These are phyloP conservation scores for Ajuga reptans DNA, from an alignment of 305 asterid species.

Conservation along the genomic window DNA sequence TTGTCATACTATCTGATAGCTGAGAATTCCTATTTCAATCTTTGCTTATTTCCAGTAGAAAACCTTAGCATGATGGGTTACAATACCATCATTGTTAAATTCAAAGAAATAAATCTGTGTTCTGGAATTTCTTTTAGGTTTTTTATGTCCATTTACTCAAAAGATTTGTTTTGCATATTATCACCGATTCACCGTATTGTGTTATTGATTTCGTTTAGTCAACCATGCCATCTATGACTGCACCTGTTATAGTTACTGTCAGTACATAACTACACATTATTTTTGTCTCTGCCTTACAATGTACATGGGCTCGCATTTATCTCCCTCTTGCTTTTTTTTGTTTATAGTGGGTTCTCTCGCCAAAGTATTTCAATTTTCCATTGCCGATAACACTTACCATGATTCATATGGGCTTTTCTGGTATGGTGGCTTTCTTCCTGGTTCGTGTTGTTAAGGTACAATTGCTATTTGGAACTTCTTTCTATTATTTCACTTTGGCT, in stretches of 20 bases:
- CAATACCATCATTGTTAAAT: conserved; percentile 3
- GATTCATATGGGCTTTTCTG: conserved; percentile 99
- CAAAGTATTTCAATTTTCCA: conserved; percentile 93
- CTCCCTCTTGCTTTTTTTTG: conserved; percentile 22
- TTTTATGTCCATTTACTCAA: not conserved
- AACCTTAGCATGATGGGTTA: not conserved
- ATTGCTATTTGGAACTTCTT: conserved; percentile 13
- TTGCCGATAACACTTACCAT: conserved; percentile 92
- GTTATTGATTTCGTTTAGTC: not conserved
- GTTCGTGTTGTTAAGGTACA: conserved; percentile 84
- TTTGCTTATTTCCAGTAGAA: not conserved
- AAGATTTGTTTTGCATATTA: too few relatives aligned
- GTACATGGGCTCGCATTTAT: conserved; percentile 6
- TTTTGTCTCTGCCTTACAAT: conserved; percentile 1
- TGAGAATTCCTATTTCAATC: not conserved
- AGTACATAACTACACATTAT: conserved; percentile 5
- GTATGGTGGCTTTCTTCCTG: conserved; percentile 78
- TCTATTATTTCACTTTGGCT: not conserved
- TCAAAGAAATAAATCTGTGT: not conserved
- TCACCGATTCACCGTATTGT: too few relatives aligned
- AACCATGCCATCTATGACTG: not conserved
- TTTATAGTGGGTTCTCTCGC: conserved; percentile 97
- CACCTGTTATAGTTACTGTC: conserved; percentile 11
- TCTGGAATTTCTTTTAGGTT: not conserved
- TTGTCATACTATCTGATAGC: not conserved